Percentiles rank a stretch among this genome's conserved stretches.
phyloP scores from a whole-genome alignment of 495 filamentous ascomycete species.

The Tuber umbilicatum region DNA sequence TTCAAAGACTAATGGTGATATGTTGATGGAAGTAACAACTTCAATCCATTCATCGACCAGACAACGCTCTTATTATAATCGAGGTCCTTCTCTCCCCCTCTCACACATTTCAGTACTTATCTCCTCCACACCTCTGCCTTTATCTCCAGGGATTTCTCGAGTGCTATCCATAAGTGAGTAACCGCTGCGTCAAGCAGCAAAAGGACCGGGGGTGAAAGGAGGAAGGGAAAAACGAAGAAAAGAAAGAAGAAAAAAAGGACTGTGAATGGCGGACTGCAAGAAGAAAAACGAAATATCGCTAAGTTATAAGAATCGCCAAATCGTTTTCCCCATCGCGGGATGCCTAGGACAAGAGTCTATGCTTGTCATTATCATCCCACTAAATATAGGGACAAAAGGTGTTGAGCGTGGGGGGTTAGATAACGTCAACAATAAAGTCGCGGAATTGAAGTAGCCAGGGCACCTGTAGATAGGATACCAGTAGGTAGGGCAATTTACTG shows the following conservation, averaged over 20 bases:
- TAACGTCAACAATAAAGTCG: background rate
- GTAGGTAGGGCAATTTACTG: background rate
- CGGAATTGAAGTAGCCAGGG: background rate
- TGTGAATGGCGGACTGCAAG: background rate
- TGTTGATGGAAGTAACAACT: background rate
- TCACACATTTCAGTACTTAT: background rate
- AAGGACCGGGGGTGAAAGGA: background rate
- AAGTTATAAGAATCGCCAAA: background rate
- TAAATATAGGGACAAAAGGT: background rate
- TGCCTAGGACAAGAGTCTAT: conserved; percentile 22
- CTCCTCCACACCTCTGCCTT: background rate
- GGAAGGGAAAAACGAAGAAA: conserved; percentile 1
- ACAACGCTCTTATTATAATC: conserved; percentile 14
- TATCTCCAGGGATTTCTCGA: background rate
- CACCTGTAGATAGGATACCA: background rate
- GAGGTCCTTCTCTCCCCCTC: background rate
- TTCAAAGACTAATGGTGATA: background rate
- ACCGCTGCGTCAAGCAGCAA: background rate
- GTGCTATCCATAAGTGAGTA: background rate
- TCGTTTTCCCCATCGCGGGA: conserved; percentile 5
- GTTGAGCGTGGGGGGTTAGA: background rate
- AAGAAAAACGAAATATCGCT: conserved; percentile 9
- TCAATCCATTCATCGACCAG: conserved; percentile 4
- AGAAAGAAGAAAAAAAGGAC: background rate
- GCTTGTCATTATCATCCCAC: background rate